Base-by-base conservation (phyloP, 2,329 filamentous ascomycete genomes). In the Sporothrix inflata region DNA sequence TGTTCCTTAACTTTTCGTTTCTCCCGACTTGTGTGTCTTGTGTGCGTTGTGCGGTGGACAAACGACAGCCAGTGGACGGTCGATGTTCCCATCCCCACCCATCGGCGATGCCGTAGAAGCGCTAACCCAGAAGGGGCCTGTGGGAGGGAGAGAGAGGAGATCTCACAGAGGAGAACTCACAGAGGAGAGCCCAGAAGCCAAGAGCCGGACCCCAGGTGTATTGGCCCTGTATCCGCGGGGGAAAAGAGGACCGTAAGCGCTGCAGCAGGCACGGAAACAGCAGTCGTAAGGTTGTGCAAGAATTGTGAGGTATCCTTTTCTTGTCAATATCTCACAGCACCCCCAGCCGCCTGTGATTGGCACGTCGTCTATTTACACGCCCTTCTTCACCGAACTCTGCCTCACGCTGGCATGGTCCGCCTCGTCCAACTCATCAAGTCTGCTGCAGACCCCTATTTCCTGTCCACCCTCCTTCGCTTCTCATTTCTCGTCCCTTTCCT, bases 341-440 rank as follows among this genome's bases (percentile, higher is more conserved):
- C 30, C 34, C 57, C n/a, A 21, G n/a, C 11, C 7, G 9, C 45
- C 3, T 24, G 14, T 42, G 9, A 70, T 57, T 70, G 55, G 69
- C 38, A 21, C 70, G 2, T 40, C 19, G 14, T 61, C 60, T 71
- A 70, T 21, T 12, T n/a, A 53, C 72, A 73, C 74, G 30, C 74
- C 71, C 74, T 67, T 34, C 30, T 61, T 70, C 74, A 69, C 74
- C 74, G 74, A 75, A 70, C 63, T 74, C 69, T 72, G 73, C 70
- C 71, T 73, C 57, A 51, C 45, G 53, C 57, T 40, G 71, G 21
- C 51, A 60, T 49, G 47, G 61, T 63, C 55, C 38, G 71, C 61
- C 70, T 67, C 65, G 49, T n/a, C 30, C 53, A 61, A 67, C 45
- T 38, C 65, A 51, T 34, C 65, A 51, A 65, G 42, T 72, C 60